phyloP scores from a whole-genome alignment of 306 rosid species.

The Dryas octopetala region DNA sequence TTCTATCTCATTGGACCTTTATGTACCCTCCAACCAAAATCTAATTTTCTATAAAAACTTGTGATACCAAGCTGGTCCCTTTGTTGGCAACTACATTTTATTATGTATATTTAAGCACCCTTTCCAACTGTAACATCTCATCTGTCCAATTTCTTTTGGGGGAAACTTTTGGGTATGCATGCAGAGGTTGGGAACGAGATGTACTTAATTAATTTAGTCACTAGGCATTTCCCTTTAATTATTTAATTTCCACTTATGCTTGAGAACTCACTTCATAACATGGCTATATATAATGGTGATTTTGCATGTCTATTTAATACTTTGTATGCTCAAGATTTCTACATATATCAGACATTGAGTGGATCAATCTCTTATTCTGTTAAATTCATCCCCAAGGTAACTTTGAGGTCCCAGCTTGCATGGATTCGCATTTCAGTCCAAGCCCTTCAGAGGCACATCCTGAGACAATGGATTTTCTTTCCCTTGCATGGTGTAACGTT shows the following conservation, averaged over 20 bases:
- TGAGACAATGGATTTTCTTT: conserved; percentile 83
- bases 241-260: neutral
- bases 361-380: conserved; percentile 9
- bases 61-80: conserved; percentile 35
- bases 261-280: neutral
- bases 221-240: conserved; percentile 13
- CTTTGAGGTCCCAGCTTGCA: conserved; percentile 7
- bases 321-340: conserved; percentile 24
- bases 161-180: conserved; percentile 25
- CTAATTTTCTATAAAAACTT: conserved; percentile 15
- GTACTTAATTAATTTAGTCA: neutral
- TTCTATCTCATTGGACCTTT: conserved; percentile 37
- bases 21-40: conserved; percentile 29
- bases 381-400: neutral
- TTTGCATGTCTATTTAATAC: conserved; percentile 25
- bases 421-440: conserved; percentile 51
- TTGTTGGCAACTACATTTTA: conserved; percentile 13
- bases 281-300: conserved; percentile 3
- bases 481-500: conserved; percentile 82
- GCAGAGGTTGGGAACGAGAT: conserved; percentile 10
- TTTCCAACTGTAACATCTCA: conserved; percentile 58
- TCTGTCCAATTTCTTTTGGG: conserved; percentile 18
- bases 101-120: conserved; percentile 29
- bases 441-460: conserved; percentile 83
- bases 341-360: conserved; percentile 19